Base-by-base conservation (phyloP, 1,284 basidiomycete species). In the Pseudozyma pruni region DNA sequence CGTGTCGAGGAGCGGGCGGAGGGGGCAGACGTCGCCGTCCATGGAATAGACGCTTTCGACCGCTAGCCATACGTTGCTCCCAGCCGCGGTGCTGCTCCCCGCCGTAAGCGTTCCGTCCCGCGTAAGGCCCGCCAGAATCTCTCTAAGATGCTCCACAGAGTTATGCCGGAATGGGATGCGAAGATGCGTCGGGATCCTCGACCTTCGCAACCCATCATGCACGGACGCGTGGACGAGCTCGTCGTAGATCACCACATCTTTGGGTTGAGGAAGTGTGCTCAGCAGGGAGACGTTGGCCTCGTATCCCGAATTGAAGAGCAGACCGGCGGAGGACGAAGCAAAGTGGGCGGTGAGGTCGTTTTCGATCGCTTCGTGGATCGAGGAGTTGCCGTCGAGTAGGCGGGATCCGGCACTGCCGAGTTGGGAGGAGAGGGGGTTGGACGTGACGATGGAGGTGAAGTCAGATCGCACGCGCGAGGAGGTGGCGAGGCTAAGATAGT, bases 251-350 rank as follows among this genome's bases (percentile, higher is more conserved):
- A 97, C 83, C 44, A 88, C 87, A 79, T 98, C 95, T 11, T 88
- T 88, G 0, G 86, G 83, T 72, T 93, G 91, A 0, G 94, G 93
- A 0, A 97, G 84, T 37, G 88, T 88, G 0, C 91, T 86, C 84
- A 96, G 94, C 81, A 97, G 88, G 0, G 90, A 91, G 3, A 90
- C 90, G 79, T 98, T 98, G 16, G 95, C 94, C 83, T 97, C 94
- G 83, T 90, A 97, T 0, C 94, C 95, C 0, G 91, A 93, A 83
- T 94, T 95, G 87, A 96, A 97, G 16, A 98, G 86, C 11, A 98
- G 85, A 0, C 74, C 72, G 1, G 91, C 91, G 0, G 88, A 84
- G 11, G 61, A 49, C 5, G 72, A 60, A 8, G 51, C 52, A 54
- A 82, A 80, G 42, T 76, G 70, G 7, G 17, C 6, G 1, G 74